Percentiles rank a stretch among this genome's conserved stretches.
These are phyloP conservation scores for Cinnamomum chago DNA, from an alignment of 164 flowering plant genomes.

Conservation along the genomic window DNA sequence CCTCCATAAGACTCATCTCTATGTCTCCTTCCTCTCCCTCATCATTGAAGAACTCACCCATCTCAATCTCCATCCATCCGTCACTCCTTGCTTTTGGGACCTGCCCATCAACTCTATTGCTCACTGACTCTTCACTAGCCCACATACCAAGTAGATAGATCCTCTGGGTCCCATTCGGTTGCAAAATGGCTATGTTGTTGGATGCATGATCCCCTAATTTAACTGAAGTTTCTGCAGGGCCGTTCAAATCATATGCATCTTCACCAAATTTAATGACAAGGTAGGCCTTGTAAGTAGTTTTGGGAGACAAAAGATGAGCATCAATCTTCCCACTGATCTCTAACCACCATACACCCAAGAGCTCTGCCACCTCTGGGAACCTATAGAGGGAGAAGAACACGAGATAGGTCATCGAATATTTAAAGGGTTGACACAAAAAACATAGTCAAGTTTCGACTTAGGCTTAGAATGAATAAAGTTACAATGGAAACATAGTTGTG, in stretches of 20 bases:
- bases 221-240: slow-evolving; percentile 23
- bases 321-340: slow-evolving; percentile 33
- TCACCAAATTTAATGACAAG: slow-evolving; percentile 22
- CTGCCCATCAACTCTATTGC: not conserved
- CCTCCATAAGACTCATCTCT: slow-evolving; percentile 37
- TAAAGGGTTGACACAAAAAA: not conserved
- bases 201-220: not conserved
- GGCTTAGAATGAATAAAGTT: not conserved
- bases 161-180: not conserved
- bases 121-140: not conserved
- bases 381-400: slow-evolving; percentile 28
- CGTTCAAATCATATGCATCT: slow-evolving; percentile 14
- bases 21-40: slow-evolving; percentile 33
- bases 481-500: not conserved
- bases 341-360: slow-evolving; percentile 34
- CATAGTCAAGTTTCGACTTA: not conserved
- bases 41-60: slow-evolving; percentile 43
- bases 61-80: slow-evolving; percentile 53
- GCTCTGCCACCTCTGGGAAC: slow-evolving; percentile 40
- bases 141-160: not conserved
- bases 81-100: slow-evolving; percentile 33
- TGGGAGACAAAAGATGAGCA: slow-evolving; percentile 26
- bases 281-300: slow-evolving; percentile 27
- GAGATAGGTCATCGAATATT: slow-evolving; percentile 5
- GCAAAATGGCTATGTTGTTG: not conserved